phyloP scores from a whole-genome alignment of 495 filamentous ascomycete species.

The Jackrogersella multiformis region DNA sequence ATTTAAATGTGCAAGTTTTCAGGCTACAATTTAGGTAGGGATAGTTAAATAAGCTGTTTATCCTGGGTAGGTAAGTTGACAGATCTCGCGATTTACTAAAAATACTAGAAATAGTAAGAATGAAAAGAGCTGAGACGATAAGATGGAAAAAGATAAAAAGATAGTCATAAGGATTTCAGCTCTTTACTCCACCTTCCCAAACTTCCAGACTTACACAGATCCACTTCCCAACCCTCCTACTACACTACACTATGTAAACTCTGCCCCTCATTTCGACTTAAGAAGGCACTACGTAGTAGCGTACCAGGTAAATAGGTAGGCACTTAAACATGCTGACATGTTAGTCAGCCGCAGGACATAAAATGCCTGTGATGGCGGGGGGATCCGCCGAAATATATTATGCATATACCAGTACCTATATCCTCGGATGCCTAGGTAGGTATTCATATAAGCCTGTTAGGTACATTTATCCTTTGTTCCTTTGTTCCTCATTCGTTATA shows the following conservation, averaged over 20 bases:
- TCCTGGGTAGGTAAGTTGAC: not conserved
- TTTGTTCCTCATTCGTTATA: no score
- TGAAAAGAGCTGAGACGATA: constrained; percentile 26
- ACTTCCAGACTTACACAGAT: no score
- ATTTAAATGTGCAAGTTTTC: not conserved
- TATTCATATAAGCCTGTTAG: not conserved
- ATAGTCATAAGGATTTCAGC: constrained; percentile 1
- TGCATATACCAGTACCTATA: no score
- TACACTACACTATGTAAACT: not conserved
- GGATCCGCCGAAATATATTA: not conserved
- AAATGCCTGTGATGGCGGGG: constrained; percentile 14
- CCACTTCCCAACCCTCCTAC: not conserved
- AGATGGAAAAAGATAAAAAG: constrained; percentile 1
- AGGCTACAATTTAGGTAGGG: not conserved
- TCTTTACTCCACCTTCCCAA: constrained; percentile 15
- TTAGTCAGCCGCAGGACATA: constrained; percentile 22
- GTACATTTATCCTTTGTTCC: no score
- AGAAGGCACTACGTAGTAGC: no score
- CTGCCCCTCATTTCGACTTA: constrained; percentile 24
- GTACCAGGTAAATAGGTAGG: no score
- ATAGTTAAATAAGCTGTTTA: not conserved
- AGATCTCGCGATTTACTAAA: constrained; percentile 8
- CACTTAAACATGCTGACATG: no score
- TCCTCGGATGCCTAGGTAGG: not conserved
- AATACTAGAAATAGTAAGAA: not conserved